A percentile compares a stretch with the other conserved stretches of the same genome.
These are phyloP conservation scores for Cercospora zeina DNA, from an alignment of 2,329 filamentous ascomycete species.

Conservation along the genomic window DNA sequence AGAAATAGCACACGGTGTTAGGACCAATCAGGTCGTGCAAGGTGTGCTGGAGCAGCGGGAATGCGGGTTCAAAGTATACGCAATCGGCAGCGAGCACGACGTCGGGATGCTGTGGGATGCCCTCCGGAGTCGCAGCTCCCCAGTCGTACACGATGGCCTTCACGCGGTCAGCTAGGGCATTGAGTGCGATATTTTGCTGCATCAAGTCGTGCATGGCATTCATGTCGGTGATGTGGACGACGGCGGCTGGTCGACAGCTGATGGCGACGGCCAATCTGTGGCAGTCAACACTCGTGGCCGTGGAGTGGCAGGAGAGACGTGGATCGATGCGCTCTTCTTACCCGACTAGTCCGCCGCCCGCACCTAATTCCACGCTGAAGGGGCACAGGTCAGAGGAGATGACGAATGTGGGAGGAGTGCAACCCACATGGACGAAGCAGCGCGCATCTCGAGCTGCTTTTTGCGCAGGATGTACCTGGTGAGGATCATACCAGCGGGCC, in stretches of 20 bases:
- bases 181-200: constrained; percentile 82
- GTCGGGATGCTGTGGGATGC: constrained; percentile 61
- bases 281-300: constrained; percentile 20
- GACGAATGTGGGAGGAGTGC: constrained; percentile 25
- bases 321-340: constrained; percentile 31
- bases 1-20: constrained; percentile 74
- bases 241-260: constrained; percentile 54
- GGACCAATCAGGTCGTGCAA: constrained; percentile 69
- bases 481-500: constrained; percentile 90
- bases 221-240: constrained; percentile 85
- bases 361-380: constrained; percentile 80
- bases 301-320: background rate
- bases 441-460: constrained; percentile 62
- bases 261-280: constrained; percentile 58
- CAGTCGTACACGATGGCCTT: constrained; percentile 76
- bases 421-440: constrained; percentile 72
- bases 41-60: constrained; percentile 80
- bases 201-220: constrained; percentile 81
- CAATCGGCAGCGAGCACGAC: constrained; percentile 93
- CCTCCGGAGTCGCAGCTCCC: constrained; percentile 52
- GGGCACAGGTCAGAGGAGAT: constrained; percentile 28
- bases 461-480: constrained; percentile 80
- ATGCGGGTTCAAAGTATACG: constrained; percentile 95
- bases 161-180: constrained; percentile 65
- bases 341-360: constrained; percentile 84